Conservation (phyloP, 2,329 filamentous ascomycete species). For the Colletotrichum liaoningense region DNA sequence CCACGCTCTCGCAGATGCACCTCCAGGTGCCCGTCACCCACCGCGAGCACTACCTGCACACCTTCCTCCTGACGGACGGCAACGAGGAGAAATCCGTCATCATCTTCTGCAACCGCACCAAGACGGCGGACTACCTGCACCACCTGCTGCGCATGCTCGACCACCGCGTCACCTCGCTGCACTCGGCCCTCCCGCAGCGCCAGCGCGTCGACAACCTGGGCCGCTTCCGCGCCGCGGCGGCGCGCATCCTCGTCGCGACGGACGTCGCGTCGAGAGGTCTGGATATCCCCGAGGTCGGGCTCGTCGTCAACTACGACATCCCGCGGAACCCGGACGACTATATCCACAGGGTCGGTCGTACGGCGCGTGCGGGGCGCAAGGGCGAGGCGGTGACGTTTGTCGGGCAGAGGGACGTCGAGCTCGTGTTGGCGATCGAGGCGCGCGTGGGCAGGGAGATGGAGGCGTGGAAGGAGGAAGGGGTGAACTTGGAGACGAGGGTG, state of each 20-base stretch:
- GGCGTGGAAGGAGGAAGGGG: constrained; percentile 88
- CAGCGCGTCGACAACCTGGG: constrained; percentile 89
- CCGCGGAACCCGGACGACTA: constrained; percentile 98
- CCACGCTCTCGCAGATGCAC: constrained; percentile 85
- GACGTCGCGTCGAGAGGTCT: constrained; percentile 95
- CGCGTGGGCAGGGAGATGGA: constrained; percentile 85
- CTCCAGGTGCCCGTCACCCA: constrained; percentile 91
- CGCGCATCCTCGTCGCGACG: constrained; percentile 91
- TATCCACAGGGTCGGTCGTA: constrained; percentile 95
- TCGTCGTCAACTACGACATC: constrained; percentile 96
- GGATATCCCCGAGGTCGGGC: constrained; percentile 90
- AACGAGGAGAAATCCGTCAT: constrained; percentile 85
- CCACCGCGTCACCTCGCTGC: constrained; percentile 91
- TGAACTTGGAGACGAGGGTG: constrained; percentile 93
- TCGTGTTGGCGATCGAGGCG: constrained; percentile 90
- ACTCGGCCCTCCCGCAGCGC: constrained; percentile 86
- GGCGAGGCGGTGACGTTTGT: constrained; percentile 90
- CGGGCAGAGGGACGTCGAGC: constrained; percentile 90
- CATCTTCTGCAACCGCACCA: constrained; percentile 93
- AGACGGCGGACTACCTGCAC: constrained; percentile 89
- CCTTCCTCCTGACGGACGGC: constrained; percentile 81
- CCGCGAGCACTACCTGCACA: constrained; percentile 94
- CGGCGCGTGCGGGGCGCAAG: constrained; percentile 86
- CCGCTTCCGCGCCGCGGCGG: constrained; percentile 89
- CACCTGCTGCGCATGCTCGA: constrained; percentile 86